Evolutionary conservation across 2,329 filamentous ascomycete species (phyloP), one percentile per base, ranked within the genome.

Genomic region (Trichoderma lentiforme): DNA sequence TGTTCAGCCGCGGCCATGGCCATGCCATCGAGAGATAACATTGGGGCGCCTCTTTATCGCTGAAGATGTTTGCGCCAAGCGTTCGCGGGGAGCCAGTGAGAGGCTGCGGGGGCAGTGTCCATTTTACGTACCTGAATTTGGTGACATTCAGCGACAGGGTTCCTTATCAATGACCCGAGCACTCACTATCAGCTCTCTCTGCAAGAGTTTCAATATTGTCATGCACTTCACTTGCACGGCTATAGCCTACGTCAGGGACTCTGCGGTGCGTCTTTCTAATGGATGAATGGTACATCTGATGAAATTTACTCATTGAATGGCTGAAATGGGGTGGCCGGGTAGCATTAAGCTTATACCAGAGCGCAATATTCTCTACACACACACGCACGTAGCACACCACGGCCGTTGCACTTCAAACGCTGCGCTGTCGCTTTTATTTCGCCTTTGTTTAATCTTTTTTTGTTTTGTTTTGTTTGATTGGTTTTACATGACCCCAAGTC

Each of bases 91-190:
- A 70, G 65, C 72, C 72, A 72, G 72, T 73, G 64, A 73, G 70
- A 58, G 14, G 71, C 71, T 63, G 53, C 65, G 47, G 65, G 65
- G 56, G 72, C 65, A 73, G 58, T 56, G 65, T 67, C 18, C 62
- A 65, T 71, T 73, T 81, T 82, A 82, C 80, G 79, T 81, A 81
- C 78, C 80, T 76, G 74, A 78, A 82, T 80, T 81, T 80, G 78
- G 73, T 80, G 78, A 78, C 70, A 60, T 60, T 32, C 66, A 21
- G 26, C 9, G 66, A 51, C 56, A 62, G 67, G 30, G 70, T 67
- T 61, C 56, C 70, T 71, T 71, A 71, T 71, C 70, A 67, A 56
- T 67, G 70, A 18, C 21, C 56, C n/a, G 56, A 69, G 64, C n/a
- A 4, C 24, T 18, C 24, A 47, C 14, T 67, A 67, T 43, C 64